phyloP scores from a whole-genome alignment of 2,329 filamentous ascomycete species.

The Exophiala sideris region DNA sequence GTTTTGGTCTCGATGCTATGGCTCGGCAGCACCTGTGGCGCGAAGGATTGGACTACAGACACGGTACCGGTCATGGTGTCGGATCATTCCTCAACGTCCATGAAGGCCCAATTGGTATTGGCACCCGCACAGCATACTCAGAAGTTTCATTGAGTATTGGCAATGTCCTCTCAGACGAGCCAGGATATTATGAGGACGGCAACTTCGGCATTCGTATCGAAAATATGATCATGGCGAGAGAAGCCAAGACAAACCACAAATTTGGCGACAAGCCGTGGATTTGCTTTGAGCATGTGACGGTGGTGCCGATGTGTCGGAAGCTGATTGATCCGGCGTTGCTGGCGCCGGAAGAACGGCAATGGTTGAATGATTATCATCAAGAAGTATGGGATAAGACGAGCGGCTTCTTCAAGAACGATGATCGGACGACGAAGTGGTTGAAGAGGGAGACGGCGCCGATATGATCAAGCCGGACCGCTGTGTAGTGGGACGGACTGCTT shows the following conservation, averaged over 20 bases:
- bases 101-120: constrained; percentile 94
- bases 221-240: constrained; percentile 87
- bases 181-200: constrained; percentile 95
- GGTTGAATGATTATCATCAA: constrained; percentile 81
- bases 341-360: constrained; percentile 70
- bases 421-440: constrained; percentile 73
- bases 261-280: constrained; percentile 94
- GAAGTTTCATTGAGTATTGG: constrained; percentile 87
- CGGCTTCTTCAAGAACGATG: constrained; percentile 69
- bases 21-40: constrained; percentile 93
- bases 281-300: constrained; percentile 94
- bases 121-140: constrained; percentile 83
- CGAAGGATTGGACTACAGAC: constrained; percentile 87
- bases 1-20: constrained; percentile 83
- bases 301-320: constrained; percentile 91
- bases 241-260: constrained; percentile 78
- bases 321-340: constrained; percentile 74
- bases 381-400: constrained; percentile 81
- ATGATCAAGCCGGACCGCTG: constrained; percentile 4
- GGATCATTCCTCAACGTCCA: constrained; percentile 96
- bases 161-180: constrained; percentile 94
- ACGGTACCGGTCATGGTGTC: constrained; percentile 93
- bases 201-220: constrained; percentile 94
- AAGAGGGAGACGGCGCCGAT: constrained; percentile 59
- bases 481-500: no score